Conservation (phyloP, 169 alveolate genomes). For the Eimeria acervulina region DNA sequence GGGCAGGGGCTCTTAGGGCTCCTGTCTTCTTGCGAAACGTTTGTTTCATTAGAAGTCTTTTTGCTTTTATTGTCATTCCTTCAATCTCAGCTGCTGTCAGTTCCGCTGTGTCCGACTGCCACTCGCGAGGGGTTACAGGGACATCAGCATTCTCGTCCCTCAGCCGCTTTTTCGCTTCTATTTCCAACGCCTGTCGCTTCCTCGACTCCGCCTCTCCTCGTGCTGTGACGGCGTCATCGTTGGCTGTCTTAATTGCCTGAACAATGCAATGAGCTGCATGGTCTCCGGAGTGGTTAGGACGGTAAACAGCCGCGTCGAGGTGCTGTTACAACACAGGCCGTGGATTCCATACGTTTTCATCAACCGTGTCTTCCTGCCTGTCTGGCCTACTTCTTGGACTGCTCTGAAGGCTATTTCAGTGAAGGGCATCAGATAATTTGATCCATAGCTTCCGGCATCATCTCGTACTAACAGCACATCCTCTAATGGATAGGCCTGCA, state of each 20-base stretch:
- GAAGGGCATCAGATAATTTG: constrained; percentile 57
- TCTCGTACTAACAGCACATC: constrained; percentile 69
- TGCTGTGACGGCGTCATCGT: constrained; percentile 25
- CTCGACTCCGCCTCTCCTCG: background rate
- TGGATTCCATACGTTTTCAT: background rate
- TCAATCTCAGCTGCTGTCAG: constrained; percentile 41
- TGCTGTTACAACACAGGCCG: background rate
- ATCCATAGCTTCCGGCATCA: constrained; percentile 48
- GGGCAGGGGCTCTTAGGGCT: background rate
- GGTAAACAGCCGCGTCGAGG: background rate
- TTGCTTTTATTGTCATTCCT: constrained; percentile 37
- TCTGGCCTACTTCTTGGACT: constrained; percentile 31
- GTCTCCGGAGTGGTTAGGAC: background rate
- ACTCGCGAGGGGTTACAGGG: constrained; percentile 62
- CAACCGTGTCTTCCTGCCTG: background rate
- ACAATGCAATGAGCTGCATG: background rate
- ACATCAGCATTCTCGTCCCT: constrained; percentile 51
- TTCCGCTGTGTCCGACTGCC: constrained; percentile 47
- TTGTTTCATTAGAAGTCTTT: constrained; percentile 22
- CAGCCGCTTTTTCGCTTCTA: constrained; percentile 26
- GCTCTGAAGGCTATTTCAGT: constrained; percentile 67
- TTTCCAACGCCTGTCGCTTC: constrained; percentile 2
- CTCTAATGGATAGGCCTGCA: constrained; percentile 76
- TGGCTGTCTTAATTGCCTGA: constrained; percentile 49
- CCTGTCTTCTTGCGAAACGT: background rate